Base-by-base conservation (phyloP, 2,329 filamentous ascomycete species). In the Dryadomyces sulphureus region DNA sequence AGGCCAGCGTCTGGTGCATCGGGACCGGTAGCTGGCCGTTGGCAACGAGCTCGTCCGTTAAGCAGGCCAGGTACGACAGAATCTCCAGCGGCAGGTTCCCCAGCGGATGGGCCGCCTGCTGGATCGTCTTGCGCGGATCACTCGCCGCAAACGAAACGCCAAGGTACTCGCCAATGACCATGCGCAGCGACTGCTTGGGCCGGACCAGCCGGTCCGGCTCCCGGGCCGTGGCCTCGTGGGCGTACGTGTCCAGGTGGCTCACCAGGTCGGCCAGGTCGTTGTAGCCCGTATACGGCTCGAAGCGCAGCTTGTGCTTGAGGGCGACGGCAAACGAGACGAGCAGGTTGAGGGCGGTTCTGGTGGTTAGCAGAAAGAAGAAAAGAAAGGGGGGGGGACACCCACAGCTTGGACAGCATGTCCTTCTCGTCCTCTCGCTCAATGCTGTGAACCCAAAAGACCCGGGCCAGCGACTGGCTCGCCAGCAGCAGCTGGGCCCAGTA, bases 391-490 rank as follows among this genome's bases (percentile, higher is more conserved):
- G n/a, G 16, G 24, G 35, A 22, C 2, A 51, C 58, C 48, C 38
- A 62, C 49, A 86, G 59, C 59, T 85, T 86, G 42, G 66, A 69
- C 9, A 86, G 64, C 4, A 86, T 57, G 54, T 86, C 81, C 17
- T 75, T 69, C 56, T 81, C 82, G 24, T 77, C 73, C 3, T 69
- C 73, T n/a, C 79, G 70, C 57, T 85, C 82, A 4, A 63, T 56
- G 7, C 75, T 69, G 55, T 94, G 84, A 27, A 94, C 71, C 89
- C 89, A 95, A 58, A 92, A 84, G 9, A 84, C 70, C 20, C 89
- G 78, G 54, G 77, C 84, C 54, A 93, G 66, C 59, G 78, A 65
- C 65, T 87, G 68, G 55, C 70, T 65, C 56, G 82, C 80, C 60
- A 71, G 67, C 46, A 70, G 75, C 54, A 79, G 65, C 47, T 73